Evolutionary conservation across 371 early-diverging fungal species (phyloP), one percentile per base, ranked within the genome.

Genomic region (Saksenaea vasiformis): DNA sequence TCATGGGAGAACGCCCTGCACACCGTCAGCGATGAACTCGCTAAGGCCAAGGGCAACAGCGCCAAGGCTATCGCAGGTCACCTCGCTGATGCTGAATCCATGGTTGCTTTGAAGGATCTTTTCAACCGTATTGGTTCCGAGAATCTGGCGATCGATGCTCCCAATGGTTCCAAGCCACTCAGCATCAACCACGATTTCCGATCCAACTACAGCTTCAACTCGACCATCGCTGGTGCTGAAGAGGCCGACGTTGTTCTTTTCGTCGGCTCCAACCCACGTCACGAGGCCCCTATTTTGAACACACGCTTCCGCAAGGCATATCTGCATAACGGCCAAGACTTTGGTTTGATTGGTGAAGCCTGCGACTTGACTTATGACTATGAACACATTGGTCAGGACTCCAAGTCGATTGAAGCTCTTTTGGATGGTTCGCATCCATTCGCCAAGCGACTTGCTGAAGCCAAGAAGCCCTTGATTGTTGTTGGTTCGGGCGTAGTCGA

Each of bases 231-330:
- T 51, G 93, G 93, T 64, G 87, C 93, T 66, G 97, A 97, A 72
- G 89, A 93, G 54, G 96, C 96, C 27, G 98, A 98, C 76, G 93
- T 87, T 14, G 84, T 97, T 15, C 87, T 98, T 55, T 76, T 98
- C 54, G 77, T 98, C 28, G 98, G 97, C 53, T 90, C 97, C 41
- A 97, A 98, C 85, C 98, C 98, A 55, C 93, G 97, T 56, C 96
- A 94, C 74, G 98, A 98, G 81, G 98, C 95, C 1, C 85, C 98
- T 22, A 93, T 96, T 71, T 79, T 97, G 70, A 97, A 97, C 86
- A 92, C 96, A 27, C 91, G 98, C 64, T 87, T 98, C 73, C 90
- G 98, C 73, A 96, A 96, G 83, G 89, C 94, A 22, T 98, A 88
- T 73, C 84, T 97, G 61, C 89, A 92, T 80, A 88, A 91, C 64